Evolutionary conservation across 139 green algal species (phyloP), one percentile per base, ranked within the genome.

Genomic region (Haematococcus sp.): DNA sequence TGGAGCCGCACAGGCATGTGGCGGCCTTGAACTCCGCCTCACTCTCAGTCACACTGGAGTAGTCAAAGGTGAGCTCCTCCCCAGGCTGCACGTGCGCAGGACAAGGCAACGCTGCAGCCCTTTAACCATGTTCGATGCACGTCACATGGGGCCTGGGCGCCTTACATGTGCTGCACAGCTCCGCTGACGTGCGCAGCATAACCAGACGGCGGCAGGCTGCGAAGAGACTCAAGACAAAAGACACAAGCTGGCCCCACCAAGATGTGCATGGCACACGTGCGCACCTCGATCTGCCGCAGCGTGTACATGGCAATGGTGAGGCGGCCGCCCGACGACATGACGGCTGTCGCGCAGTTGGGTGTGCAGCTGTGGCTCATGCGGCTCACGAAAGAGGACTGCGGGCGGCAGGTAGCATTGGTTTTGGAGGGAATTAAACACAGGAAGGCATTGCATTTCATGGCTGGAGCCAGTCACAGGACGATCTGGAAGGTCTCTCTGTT

Each of bases 301-400:
- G 93, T 93, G 83, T 95, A 95, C 54, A 97, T 75, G 20, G 91
- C 93, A 63, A 97, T 95, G 44, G 90, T 94, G 34, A 97, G 82
- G n/a, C 88, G 81, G 31, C 89, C 91, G 31, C 76, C 74, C 63
- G 78, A 86, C 2, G 83, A 86, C 75, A 97, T 86, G 16, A 96
- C 86, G 35, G 91, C 76, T 15, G 92, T 92, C 59, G 83, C 69
- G 80, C 94, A 98, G 81, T 98, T 98, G 61, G 94, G 94, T 22
- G 81, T 92, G 88, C 94, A 98, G 63, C 84, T 94, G 83, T 98
- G 94, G 75, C 87, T 95, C 76, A 98, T 92, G 64, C 94, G 86
- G 67, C 79, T 91, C 13, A 91, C 93, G 75, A 97, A 89, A 15
- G 88, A 87, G 13, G 91, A 91, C 83, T 91, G 77, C 51, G n/a